Percentiles rank a stretch among this genome's conserved stretches.
Conservation (phyloP, 495 filamentous ascomycete species). For the Paragyromitra xinjiangensis region DNA sequence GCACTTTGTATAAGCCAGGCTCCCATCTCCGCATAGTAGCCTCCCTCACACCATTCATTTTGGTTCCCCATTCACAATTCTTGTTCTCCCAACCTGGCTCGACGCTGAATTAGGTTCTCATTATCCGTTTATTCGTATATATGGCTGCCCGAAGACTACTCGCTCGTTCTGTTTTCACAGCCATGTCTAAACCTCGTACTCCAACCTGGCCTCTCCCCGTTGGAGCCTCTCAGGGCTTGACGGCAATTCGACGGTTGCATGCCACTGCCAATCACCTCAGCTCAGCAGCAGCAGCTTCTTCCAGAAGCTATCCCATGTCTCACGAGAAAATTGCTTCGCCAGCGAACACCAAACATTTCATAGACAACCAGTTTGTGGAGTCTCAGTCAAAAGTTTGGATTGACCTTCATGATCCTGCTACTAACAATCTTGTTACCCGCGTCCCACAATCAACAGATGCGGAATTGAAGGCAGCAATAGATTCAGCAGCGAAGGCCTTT, state of each 20-base stretch:
- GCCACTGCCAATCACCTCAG: conserved; percentile 69
- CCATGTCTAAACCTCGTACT: conserved; percentile 40
- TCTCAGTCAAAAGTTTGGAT: conserved; percentile 84
- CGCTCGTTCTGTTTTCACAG: conserved; percentile 17
- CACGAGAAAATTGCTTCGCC: conserved; percentile 80
- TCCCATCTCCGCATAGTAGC: not conserved
- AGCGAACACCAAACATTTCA: conserved; percentile 85
- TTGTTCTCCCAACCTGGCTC: not conserved
- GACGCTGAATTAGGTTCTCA: not conserved
- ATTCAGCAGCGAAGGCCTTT: conserved; percentile 89
- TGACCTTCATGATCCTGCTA: conserved; percentile 93
- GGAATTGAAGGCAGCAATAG: conserved; percentile 87
- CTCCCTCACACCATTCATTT: conserved; percentile 11
- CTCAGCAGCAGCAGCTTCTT: conserved; percentile 64
- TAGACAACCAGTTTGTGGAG: conserved; percentile 86
- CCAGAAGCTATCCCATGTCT: conserved; percentile 78
- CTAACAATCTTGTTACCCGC: conserved; percentile 97
- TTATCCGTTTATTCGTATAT: conserved; percentile 13
- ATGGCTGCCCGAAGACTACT: conserved; percentile 41
- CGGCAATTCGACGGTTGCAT: conserved; percentile 61
- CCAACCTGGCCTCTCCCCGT: not conserved
- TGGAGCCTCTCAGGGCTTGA: not conserved
- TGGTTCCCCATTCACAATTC: not conserved
- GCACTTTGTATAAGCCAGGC: not conserved
- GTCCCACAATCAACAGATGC: conserved; percentile 93